Evolutionary conservation across 2,329 filamentous ascomycete genomes (phyloP), one percentile per base, ranked within the genome.

Genomic region (Fusarium tuaranense): DNA sequence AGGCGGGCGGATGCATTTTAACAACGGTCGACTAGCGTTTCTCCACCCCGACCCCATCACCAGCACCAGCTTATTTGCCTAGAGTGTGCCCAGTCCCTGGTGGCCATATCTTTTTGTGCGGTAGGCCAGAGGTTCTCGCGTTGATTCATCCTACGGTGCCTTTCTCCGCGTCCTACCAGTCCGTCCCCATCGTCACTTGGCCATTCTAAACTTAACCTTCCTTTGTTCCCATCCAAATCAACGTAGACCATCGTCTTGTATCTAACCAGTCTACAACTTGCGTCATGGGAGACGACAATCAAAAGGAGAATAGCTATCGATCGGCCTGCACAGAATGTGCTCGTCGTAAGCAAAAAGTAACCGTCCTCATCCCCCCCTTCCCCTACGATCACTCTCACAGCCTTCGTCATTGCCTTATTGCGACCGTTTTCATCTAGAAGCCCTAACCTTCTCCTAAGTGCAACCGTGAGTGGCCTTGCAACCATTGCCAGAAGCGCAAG

Each of bases 311-410:
- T 27, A 65, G 65, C 64, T 63, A 76, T 51, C 80, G 81, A 48
- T 72, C 81, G 20, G 85, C 86, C 57, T 87, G 86, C 71, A 84
- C 84, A 5, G 86, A 87, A 76, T 87, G 83, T 66, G 77, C 80
- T 41, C 80, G 83, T 18, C 81, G 83, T 59, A 84, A 84, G 76
- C 83, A 84, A 77, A 84, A 82, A 78, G 83, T 82, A 76, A 67
- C 18, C 36, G 51, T 39, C 14, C 7, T 55, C 39, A 32, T 39
- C 32, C 63, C 57, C 53, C 34, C 10, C 18, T 39, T 27, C 30
- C 20, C 53, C 14, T 12, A 27, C 53, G 36, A 34, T 16, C 25
- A 55, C 30, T 10, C 41, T 7, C 12, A 22, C 10, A 13, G 20
- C 18, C 27, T 9, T 25, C 18, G 36, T 2, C 27, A 12, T 16